Conservation (phyloP, 352 stramenopile species). For the Globisporangium spiculum region DNA sequence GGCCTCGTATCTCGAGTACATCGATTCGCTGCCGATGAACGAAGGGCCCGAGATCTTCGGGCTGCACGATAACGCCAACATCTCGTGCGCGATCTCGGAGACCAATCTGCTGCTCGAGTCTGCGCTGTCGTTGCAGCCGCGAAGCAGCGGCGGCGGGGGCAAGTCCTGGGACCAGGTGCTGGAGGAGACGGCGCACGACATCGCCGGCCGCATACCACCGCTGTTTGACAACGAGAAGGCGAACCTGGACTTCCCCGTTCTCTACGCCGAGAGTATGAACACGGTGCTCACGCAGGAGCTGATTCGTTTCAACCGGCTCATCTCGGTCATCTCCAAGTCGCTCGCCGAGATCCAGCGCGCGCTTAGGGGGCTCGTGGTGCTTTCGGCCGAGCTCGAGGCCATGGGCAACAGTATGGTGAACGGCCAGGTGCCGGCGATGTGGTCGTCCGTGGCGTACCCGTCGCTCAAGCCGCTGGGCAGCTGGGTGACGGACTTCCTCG, state of each 20-base stretch:
- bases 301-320: conserved; percentile 90
- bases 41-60: conserved; percentile 86
- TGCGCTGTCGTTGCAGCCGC: conserved; percentile 87
- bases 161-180: conserved; percentile 91
- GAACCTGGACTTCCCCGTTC: conserved; percentile 79
- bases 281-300: conserved; percentile 89
- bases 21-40: conserved; percentile 81
- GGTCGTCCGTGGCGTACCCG: conserved; percentile 85
- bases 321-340: conserved; percentile 68
- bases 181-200: conserved; percentile 86
- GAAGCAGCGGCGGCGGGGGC: conserved; percentile 67
- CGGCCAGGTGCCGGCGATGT: conserved; percentile 85
- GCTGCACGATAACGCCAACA: conserved; percentile 86
- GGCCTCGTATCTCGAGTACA: conserved; percentile 68
- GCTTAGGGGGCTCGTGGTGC: conserved; percentile 91
- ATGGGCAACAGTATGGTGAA: conserved; percentile 94
- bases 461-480: conserved; percentile 91
- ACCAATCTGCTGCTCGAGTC: conserved; percentile 88
- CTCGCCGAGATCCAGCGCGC: conserved; percentile 90
- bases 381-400: conserved; percentile 89
- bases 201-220: conserved; percentile 61
- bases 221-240: conserved; percentile 92
- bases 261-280: conserved; percentile 88
- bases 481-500: conserved; percentile 91
- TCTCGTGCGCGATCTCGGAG: conserved; percentile 86